A percentile compares a stretch with the other conserved stretches of the same genome.
phyloP scores from a whole-genome alignment of 148 eudicot species.

The Camellia lanceoleosa region DNA sequence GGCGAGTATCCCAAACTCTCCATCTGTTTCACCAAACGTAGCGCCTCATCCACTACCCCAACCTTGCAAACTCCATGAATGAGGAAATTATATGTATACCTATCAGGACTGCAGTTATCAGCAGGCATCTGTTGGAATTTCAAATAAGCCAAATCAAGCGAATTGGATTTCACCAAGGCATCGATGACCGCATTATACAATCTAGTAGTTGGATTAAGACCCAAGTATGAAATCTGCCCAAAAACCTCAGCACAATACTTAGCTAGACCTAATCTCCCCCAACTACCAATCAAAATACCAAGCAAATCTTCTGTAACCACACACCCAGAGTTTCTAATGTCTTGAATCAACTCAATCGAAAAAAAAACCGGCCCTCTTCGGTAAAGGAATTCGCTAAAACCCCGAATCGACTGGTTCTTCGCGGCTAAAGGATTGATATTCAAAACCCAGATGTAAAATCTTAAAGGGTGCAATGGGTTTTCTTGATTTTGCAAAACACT shows the following conservation, averaged over 20 bases:
- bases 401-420: slow-evolving; percentile 45
- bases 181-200: slow-evolving; percentile 94
- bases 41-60: slow-evolving; percentile 89
- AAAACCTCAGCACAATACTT: slow-evolving; percentile 82
- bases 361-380: slow-evolving; percentile 78
- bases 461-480: slow-evolving; percentile 49
- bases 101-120: slow-evolving; percentile 81
- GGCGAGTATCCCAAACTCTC: slow-evolving; percentile 56
- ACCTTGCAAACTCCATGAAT: slow-evolving; percentile 95
- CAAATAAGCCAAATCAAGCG: slow-evolving; percentile 85
- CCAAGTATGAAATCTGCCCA: slow-evolving; percentile 81
- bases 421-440: slow-evolving; percentile 40
- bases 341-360: slow-evolving; percentile 55
- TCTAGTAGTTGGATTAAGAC: slow-evolving; percentile 69
- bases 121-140: slow-evolving; percentile 90
- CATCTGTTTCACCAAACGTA: slow-evolving; percentile 86
- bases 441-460: slow-evolving; percentile 78
- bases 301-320: slow-evolving; percentile 61
- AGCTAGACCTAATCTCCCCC: slow-evolving; percentile 96
- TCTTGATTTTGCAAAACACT: slow-evolving; percentile 81
- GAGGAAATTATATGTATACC: slow-evolving; percentile 86
- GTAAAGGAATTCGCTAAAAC: slow-evolving; percentile 56
- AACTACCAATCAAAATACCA: slow-evolving; percentile 75
- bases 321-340: slow-evolving; percentile 53
- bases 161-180: slow-evolving; percentile 85